Percentiles rank a stretch among this genome's conserved stretches.
These are phyloP conservation scores for Hyaloscypha finlandica DNA, from an alignment of 495 filamentous ascomycete genomes.

Conservation along the genomic window DNA sequence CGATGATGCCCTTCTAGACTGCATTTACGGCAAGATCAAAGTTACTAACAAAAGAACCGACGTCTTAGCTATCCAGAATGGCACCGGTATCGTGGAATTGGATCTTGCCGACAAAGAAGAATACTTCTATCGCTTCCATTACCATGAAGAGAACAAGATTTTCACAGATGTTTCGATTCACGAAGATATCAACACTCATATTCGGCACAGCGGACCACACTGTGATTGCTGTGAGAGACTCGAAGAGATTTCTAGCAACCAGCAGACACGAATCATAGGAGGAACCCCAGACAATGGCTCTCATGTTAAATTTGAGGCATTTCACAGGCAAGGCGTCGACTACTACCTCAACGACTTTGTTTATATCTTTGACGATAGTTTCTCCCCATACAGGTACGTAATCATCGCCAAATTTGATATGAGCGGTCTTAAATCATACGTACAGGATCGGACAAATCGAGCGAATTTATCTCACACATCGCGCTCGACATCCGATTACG, in stretches of 20 bases:
- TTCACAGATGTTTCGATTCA: conserved; percentile 9
- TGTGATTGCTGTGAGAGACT: conserved; percentile 6
- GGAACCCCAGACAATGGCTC: too few relatives aligned
- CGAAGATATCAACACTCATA: background rate
- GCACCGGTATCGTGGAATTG: background rate
- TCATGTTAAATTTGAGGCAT: background rate
- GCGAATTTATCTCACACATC: background rate
- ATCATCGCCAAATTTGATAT: too few relatives aligned
- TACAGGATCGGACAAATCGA: conserved; percentile 14
- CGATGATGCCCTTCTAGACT: background rate
- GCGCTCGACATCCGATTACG: too few relatives aligned
- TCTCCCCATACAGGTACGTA: too few relatives aligned
- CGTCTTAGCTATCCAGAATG: background rate
- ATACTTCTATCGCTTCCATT: conserved; percentile 20
- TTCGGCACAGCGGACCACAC: background rate
- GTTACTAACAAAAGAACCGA: background rate
- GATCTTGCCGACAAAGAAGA: background rate
- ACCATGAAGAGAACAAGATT: conserved; percentile 1
- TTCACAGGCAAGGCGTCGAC: background rate
- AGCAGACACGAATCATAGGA: too few relatives aligned
- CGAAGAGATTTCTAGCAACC: background rate
- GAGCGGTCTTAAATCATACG: too few relatives aligned
- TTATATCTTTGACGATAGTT: conserved; percentile 10
- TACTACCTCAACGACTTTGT: conserved; percentile 22
- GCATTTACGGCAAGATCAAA: conserved; percentile 9